Percentiles rank a stretch among this genome's conserved stretches.
These are phyloP conservation scores for Trichoderma hamatum DNA, from an alignment of 2,329 filamentous ascomycete species.

Conservation along the genomic window DNA sequence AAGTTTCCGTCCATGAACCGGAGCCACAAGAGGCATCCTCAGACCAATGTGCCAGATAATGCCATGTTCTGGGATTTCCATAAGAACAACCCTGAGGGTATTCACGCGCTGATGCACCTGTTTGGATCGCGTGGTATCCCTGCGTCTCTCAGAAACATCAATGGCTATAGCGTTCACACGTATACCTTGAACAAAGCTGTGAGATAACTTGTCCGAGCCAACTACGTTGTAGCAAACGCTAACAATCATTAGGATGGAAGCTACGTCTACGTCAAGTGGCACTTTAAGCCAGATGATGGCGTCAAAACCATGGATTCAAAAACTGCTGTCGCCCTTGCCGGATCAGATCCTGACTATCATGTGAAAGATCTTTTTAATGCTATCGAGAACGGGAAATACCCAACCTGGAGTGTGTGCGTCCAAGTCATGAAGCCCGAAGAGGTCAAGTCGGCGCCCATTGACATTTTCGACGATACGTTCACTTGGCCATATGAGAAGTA, in stretches of 20 bases:
- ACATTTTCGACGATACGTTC: slow-evolving; percentile 71
- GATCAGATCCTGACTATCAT: slow-evolving; percentile 63
- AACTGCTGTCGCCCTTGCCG: slow-evolving; percentile 57
- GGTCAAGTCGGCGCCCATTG: slow-evolving; percentile 52
- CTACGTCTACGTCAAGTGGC: slow-evolving; percentile 68
- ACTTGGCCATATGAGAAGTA: slow-evolving; percentile 67
- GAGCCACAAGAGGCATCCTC: slow-evolving; percentile 75
- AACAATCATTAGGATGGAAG: slow-evolving; percentile 53
- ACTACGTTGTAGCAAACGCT: not conserved
- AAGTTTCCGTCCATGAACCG: slow-evolving; percentile 78
- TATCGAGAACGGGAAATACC: slow-evolving; percentile 62
- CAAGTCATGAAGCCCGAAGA: slow-evolving; percentile 65
- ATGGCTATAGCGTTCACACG: slow-evolving; percentile 68
- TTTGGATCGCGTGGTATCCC: slow-evolving; percentile 68
- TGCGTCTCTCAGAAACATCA: slow-evolving; percentile 66
- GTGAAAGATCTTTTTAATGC: slow-evolving; percentile 66
- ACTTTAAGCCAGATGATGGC: slow-evolving; percentile 65
- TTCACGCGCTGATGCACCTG: slow-evolving; percentile 67
- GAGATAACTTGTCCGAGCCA: not conserved
- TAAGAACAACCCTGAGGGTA: slow-evolving; percentile 63
- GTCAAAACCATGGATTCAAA: slow-evolving; percentile 61
- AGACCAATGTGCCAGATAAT: slow-evolving; percentile 70
- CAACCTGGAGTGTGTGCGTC: slow-evolving; percentile 65
- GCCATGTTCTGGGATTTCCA: slow-evolving; percentile 54
- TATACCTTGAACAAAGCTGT: slow-evolving; percentile 64